Evolutionary conservation across 345 rosid genomes (phyloP).

Genomic region (Euphorbia pulcherrima): DNA sequence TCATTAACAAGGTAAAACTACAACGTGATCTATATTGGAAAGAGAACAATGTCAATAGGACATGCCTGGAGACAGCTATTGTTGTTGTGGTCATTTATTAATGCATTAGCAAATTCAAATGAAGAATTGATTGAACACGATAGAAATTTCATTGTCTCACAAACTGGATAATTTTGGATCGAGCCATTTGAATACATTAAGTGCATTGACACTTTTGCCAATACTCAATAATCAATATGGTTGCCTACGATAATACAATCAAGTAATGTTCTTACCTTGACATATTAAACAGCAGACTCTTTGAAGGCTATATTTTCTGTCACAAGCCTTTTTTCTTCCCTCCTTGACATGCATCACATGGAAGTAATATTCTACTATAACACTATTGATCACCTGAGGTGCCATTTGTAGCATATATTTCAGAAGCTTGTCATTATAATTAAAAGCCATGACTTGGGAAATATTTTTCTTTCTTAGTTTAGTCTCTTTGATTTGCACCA

Average conservation of each 20-base stretch:
- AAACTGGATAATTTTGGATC: not conserved
- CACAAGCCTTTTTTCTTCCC: not conserved
- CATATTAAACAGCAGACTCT: not conserved
- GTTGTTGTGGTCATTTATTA: not conserved
- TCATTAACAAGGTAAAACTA: conserved; percentile 43
- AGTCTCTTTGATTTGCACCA: not conserved
- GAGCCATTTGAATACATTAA: not conserved
- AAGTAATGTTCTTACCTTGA: not conserved
- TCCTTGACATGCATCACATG: not conserved
- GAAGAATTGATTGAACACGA: not conserved
- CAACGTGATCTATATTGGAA: not conserved
- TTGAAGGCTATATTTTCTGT: not conserved
- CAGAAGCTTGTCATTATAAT: not conserved
- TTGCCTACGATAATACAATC: not conserved
- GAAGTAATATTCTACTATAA: not conserved
- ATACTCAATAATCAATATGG: not conserved
- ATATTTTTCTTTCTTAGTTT: not conserved
- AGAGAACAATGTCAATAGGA: not conserved
- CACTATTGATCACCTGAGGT: not conserved
- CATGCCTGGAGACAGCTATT: not conserved
- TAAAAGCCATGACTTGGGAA: not conserved
- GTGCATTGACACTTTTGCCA: not conserved
- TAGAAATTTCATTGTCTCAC: not conserved
- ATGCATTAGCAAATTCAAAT: not conserved
- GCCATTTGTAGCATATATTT: not conserved